Evolutionary conservation across 2,329 filamentous ascomycete genomes (phyloP).

Genomic region (Pseudogymnoascus sp.): DNA sequence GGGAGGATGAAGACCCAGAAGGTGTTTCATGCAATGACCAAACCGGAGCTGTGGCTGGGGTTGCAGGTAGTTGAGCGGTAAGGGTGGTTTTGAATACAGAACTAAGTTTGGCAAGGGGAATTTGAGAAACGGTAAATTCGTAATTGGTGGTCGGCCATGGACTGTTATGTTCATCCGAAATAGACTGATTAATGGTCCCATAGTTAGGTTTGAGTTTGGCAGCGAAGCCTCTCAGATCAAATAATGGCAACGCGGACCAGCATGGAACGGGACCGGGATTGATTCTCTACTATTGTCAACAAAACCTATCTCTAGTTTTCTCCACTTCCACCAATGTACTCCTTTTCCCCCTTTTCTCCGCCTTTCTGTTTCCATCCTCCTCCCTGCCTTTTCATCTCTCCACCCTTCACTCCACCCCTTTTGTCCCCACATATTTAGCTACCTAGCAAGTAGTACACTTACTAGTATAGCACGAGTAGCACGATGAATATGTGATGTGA

Average conservation of each 20-base stretch:
- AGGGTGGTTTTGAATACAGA: neutral
- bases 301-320: neutral
- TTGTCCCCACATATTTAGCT: neutral
- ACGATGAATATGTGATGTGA: neutral
- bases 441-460: neutral
- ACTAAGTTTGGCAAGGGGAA: neutral
- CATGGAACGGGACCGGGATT: neutral
- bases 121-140: neutral
- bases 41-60: constrained; percentile 3
- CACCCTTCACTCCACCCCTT: neutral
- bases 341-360: neutral
- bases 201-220: neutral
- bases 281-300: neutral
- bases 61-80: neutral
- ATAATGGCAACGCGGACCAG: neutral
- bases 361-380: neutral
- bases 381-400: too few relatives aligned
- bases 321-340: neutral
- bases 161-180: neutral
- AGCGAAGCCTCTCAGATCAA: neutral
- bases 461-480: neutral
- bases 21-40: constrained; percentile 1
- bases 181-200: neutral
- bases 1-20: neutral
- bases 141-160: neutral